These are phyloP conservation scores for Lactarius psammicola DNA, from an alignment of 768 basidiomycete genomes.

Conservation along the genomic window DNA sequence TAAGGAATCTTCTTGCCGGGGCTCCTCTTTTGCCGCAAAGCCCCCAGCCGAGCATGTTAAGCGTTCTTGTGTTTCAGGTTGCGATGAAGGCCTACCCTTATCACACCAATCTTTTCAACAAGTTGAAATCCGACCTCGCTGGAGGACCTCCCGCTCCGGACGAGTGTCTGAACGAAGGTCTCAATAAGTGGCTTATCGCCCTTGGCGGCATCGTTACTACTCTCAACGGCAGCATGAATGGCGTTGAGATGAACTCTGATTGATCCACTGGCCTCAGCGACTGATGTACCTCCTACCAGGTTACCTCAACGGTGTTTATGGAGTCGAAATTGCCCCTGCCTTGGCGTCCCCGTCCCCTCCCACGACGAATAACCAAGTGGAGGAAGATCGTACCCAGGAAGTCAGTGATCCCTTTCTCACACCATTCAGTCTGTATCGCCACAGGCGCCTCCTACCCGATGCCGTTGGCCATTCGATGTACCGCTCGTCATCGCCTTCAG, in stretches of 20 bases:
- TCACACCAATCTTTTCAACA: no score
- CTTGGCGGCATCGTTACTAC: no score
- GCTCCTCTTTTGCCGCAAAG: no score
- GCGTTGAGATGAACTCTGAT: conserved; percentile 53
- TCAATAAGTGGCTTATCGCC: no score
- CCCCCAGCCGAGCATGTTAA: no score
- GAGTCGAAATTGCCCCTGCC: conserved; percentile 10
- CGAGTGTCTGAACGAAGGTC: no score
- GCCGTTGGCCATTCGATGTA: conserved; percentile 9
- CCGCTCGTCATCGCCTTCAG: conserved; percentile 27
- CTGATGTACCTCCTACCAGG: conserved; percentile 1
- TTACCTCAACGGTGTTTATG: background rate
- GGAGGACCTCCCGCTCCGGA: no score
- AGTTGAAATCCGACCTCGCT: no score
- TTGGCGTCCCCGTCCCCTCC: conserved; percentile 21
- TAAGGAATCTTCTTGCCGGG: no score
- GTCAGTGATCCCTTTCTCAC: background rate
- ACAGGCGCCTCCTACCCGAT: conserved; percentile 10
- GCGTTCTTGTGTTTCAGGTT: no score
- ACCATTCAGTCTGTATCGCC: conserved; percentile 2
- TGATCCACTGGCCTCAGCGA: background rate
- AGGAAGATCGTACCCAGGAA: conserved; percentile 31
- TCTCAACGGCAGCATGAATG: conserved; percentile 59
- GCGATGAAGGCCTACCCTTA: no score
- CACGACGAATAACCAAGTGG: conserved; percentile 32